phyloP scores from a whole-genome alignment of 2,329 filamentous ascomycete genomes.

The Ascochyta rabiei region DNA sequence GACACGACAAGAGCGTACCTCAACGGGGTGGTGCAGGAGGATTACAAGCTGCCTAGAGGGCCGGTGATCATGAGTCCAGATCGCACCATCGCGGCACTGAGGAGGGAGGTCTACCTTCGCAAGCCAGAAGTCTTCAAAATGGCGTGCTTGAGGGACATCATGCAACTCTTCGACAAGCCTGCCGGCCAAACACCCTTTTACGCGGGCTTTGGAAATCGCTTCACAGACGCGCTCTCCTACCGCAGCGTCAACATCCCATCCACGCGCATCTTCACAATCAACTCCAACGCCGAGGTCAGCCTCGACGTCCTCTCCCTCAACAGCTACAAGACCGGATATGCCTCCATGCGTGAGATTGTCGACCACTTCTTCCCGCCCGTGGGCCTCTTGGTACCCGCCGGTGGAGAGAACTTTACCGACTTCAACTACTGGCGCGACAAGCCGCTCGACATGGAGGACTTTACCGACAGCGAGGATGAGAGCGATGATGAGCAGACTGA shows the following conservation, averaged over 20 bases:
- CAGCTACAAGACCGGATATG: slow-evolving; percentile 95
- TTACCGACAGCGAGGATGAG: slow-evolving; percentile 76
- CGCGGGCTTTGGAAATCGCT: slow-evolving; percentile 93
- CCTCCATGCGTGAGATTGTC: slow-evolving; percentile 94
- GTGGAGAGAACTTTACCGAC: slow-evolving; percentile 93
- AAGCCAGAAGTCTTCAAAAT: slow-evolving; percentile 99
- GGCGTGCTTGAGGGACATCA: slow-evolving; percentile 94
- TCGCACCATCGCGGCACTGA: slow-evolving; percentile 88
- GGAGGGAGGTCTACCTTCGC: slow-evolving; percentile 90
- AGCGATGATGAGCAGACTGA: slow-evolving; percentile 55
- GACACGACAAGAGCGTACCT: slow-evolving; percentile 90
- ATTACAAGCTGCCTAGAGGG: slow-evolving; percentile 82
- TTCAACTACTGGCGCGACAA: slow-evolving; percentile 95
- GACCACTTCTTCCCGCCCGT: slow-evolving; percentile 98
- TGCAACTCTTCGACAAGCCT: slow-evolving; percentile 73
- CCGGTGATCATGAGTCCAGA: slow-evolving; percentile 96
- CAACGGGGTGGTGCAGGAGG: slow-evolving; percentile 86
- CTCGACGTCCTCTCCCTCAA: slow-evolving; percentile 89
- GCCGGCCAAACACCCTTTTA: slow-evolving; percentile 83
- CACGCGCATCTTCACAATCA: slow-evolving; percentile 97
- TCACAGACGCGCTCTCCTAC: slow-evolving; percentile 96
- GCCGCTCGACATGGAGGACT: slow-evolving; percentile 84
- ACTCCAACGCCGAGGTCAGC: slow-evolving; percentile 94
- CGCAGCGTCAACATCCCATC: slow-evolving; percentile 94
- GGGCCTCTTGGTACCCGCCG: slow-evolving; percentile 82